phyloP scores from a whole-genome alignment of 495 filamentous ascomycete species.

The Hyaloscypha hepaticicola region DNA sequence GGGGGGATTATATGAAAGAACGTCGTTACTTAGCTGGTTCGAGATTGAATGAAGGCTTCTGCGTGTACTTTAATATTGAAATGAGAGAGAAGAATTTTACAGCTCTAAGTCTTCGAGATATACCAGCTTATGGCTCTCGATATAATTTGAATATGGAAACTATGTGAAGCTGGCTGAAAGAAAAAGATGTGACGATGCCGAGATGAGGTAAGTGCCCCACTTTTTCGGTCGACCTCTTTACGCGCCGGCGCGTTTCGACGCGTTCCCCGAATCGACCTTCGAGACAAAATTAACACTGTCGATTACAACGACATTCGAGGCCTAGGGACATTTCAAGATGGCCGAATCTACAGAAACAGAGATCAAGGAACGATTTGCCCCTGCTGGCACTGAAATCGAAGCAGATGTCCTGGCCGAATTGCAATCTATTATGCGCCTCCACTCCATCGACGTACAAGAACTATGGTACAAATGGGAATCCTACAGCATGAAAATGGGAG shows the following conservation, averaged over 20 bases:
- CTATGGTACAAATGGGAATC: constrained; percentile 98
- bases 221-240: too few species aligned
- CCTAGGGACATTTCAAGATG: constrained; percentile 39
- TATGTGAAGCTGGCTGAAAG: too few species aligned
- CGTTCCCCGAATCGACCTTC: background rate
- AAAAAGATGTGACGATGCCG: too few species aligned
- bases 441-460: constrained; percentile 74
- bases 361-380: constrained; percentile 68
- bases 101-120: too few species aligned
- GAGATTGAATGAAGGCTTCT: too few species aligned
- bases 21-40: too few species aligned
- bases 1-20: too few species aligned
- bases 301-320: background rate
- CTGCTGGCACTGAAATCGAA: constrained; percentile 53
- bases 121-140: too few species aligned
- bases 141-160: too few species aligned
- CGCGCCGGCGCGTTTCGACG: background rate
- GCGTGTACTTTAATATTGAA: too few species aligned
- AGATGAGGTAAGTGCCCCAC: too few species aligned
- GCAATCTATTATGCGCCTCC: constrained; percentile 77
- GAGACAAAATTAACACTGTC: background rate
- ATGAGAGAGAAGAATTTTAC: too few species aligned
- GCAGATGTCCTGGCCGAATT: constrained; percentile 76
- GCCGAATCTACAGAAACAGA: constrained; percentile 50
- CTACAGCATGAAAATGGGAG: constrained; percentile 86